Conservation (phyloP, 2,329 filamentous ascomycete genomes). For the Knufia fluminis region DNA sequence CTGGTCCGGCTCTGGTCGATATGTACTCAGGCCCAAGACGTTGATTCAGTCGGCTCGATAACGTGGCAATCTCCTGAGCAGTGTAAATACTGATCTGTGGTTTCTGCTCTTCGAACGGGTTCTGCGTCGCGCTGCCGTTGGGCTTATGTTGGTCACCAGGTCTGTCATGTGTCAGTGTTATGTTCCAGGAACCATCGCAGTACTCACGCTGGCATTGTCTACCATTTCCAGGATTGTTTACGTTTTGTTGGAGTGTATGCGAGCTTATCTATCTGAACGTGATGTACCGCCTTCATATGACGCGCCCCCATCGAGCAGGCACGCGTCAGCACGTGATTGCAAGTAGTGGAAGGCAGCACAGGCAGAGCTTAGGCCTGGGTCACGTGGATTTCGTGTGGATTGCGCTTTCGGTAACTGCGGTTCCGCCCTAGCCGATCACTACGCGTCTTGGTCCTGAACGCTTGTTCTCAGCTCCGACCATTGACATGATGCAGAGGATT, state of each 20-base stretch:
- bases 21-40: constrained; percentile 95
- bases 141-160: constrained; percentile 24
- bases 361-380: no score
- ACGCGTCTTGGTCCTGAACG: no score
- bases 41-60: constrained; percentile 79
- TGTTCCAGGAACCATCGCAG: not conserved
- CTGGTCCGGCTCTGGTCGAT: constrained; percentile 72
- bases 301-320: not conserved
- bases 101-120: constrained; percentile 70
- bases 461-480: no score
- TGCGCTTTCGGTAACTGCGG: no score
- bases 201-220: constrained; percentile 8
- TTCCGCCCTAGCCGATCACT: no score
- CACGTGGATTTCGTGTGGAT: no score
- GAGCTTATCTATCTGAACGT: not conserved
- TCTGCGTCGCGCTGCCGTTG: constrained; percentile 36
- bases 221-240: not conserved
- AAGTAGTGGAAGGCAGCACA: no score
- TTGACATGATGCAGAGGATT: no score
- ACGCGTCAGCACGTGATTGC: not conserved
- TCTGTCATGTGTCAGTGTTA: constrained; percentile 7
- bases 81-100: constrained; percentile 70
- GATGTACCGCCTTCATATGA: not conserved
- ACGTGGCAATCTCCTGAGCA: constrained; percentile 77
- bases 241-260: not conserved